Evolutionary conservation across 495 filamentous ascomycete species (phyloP), one percentile per base, ranked within the genome.

Genomic region (Tuber magnatum): DNA sequence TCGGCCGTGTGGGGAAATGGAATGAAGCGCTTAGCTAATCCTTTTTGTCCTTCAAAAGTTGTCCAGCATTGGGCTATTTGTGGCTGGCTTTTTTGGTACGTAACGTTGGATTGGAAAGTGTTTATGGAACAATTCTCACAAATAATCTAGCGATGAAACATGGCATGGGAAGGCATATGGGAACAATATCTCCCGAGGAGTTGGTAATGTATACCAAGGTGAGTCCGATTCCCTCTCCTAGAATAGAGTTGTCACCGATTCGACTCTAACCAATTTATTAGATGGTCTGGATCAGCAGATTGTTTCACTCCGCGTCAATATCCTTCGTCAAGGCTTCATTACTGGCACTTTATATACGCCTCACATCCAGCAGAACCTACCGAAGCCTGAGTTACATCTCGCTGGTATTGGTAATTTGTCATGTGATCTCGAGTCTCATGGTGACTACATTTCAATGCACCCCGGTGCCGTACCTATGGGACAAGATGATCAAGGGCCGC

Each of bases 361-460:
- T 82, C 41, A 70, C 74, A 42, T 71, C 80, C 2, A 73, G n/a
- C 14, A 9, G 10, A 71, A 46, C 46, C 38, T 80, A 80, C 43
- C 68, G 80, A 18, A 69, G 72, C 18, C 9, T 80, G 32, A 41
- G 72, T 39, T 35, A 78, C 38, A 32, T 46, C 32, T 71, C 77
- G 61, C 38, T 81, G 35, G 70, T 42, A 40, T n/a, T 81, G 16
- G 35, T 81, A 6, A 39, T 18, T 68, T 43, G 46, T 8, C 78
- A 77, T 70, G 70, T 75, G 20, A 68, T 69, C 20, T 72, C 78
- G 1, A 77, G 77, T 3, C 76, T 84, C 46, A 56, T 82, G 16
- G 82, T 80, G 3, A 83, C 83, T 0, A 83, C 87, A 74, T 85
- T 90, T 75, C 86, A 86, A 71, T 91, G 89, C 74, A 83, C 81